Base-by-base conservation (phyloP, 768 basidiomycete species). In the Multifurca ochricompacta region DNA sequence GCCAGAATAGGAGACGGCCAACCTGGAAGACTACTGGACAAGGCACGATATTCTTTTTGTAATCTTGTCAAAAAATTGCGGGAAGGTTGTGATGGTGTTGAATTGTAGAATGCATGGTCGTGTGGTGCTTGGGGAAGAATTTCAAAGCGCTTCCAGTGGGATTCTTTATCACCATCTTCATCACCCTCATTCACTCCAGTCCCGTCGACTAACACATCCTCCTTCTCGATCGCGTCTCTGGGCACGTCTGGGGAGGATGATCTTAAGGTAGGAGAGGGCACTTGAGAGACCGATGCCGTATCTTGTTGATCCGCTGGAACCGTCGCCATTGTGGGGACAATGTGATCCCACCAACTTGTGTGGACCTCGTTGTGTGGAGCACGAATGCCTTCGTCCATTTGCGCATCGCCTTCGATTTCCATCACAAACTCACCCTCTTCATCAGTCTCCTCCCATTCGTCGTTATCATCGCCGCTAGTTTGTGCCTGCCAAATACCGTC, bases 21-120 rank as follows among this genome's bases (percentile, higher is more conserved):
- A 92, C 92, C 91, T 66, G 93, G 93, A 50, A 96, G 68, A 60
- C 90, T 90, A 53, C 72, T 83, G 30, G 79, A 73, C 31, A 97
- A 74, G 1, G 83, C 85, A 35, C 82, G 81, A 69, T 93, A 93
- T 66, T 97, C 93, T 65, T 84, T 86, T 28, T 77, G 74, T 51
- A 96, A 64, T n/a, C 93, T 81, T 31, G 76, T 72, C 48, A 89
- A 72, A 69, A 93, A 97, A 13, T 74, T 63, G 64, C 85, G 88
- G 6, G 83, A 81, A 3, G 86, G 83, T 55, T 82, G 81, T 8
- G 77, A 71, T 19, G 81, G 76, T 3, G 77, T 59, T 16, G 81
- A 77, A 30, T 74, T 74, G 65, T 79, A 78, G 69, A 85, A 97
- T 2, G 88, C 85, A 62, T 97, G 93, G 64, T 96, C 94, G 43